A percentile compares a stretch with the other conserved stretches of the same genome.
These are phyloP conservation scores for Oryza rufipogon DNA, from an alignment of 176 grass and related monocot species.

Conservation along the genomic window DNA sequence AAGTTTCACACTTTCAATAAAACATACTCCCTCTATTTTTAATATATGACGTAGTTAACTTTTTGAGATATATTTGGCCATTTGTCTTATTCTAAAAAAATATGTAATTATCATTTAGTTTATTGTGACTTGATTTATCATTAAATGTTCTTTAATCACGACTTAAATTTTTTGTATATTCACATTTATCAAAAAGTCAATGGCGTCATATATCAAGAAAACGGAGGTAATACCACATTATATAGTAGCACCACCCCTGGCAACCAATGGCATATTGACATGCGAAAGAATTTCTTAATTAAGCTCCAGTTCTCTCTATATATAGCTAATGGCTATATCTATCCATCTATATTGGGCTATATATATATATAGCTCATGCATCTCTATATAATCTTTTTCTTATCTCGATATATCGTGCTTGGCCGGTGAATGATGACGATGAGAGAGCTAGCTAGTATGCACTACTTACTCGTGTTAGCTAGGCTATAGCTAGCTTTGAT, in stretches of 20 bases:
- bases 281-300: constrained; percentile 24
- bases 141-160: no score
- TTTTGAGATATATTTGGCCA: no score
- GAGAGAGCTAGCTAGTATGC: background rate
- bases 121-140: no score
- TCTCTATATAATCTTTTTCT: background rate
- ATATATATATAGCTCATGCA: background rate
- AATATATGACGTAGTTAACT: no score
- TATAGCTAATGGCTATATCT: background rate
- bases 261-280: constrained; percentile 21
- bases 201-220: no score
- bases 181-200: no score
- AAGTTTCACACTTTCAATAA: constrained; percentile 17
- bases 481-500: constrained; percentile 5
- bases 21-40: background rate
- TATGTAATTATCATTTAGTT: no score
- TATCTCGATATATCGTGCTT: background rate
- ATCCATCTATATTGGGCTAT: background rate
- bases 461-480: background rate
- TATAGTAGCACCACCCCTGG: background rate
- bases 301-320: constrained; percentile 4
- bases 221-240: no score
- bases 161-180: no score
- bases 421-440: background rate
- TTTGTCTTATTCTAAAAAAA: no score